Percentiles rank a stretch among this genome's conserved stretches.
These are phyloP conservation scores for Podaxis sp. DNA, from an alignment of 768 basidiomycete genomes.

Conservation along the genomic window DNA sequence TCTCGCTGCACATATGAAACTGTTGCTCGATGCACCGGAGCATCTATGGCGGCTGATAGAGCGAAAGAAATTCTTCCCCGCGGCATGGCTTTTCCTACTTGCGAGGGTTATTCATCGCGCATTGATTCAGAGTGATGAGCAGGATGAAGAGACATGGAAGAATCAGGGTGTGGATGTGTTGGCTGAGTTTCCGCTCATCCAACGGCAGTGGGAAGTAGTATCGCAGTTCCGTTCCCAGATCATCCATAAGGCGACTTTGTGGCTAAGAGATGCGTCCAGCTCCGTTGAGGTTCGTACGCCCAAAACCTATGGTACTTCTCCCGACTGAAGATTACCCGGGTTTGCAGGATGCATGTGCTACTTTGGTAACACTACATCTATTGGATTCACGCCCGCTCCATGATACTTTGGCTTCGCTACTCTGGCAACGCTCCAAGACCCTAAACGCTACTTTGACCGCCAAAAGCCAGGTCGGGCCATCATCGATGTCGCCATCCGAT, in stretches of 20 bases:
- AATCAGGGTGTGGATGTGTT: conserved; percentile 59
- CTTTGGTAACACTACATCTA: conserved; percentile 81
- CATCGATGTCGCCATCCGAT: background rate
- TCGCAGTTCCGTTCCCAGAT: conserved; percentile 88
- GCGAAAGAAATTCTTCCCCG: conserved; percentile 72
- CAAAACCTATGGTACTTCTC: background rate
- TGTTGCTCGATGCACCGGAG: conserved; percentile 91
- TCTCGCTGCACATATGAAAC: conserved; percentile 84
- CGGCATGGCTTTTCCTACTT: conserved; percentile 85
- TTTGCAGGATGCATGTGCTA: conserved; percentile 68
- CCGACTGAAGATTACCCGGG: conserved; percentile 1
- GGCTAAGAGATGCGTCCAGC: conserved; percentile 61
- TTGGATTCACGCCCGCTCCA: conserved; percentile 80
- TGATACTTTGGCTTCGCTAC: conserved; percentile 69
- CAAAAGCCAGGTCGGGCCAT: conserved; percentile 1
- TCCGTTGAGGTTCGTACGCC: conserved; percentile 46
- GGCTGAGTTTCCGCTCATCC: conserved; percentile 83
- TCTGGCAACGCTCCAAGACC: conserved; percentile 67
- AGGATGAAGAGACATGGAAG: conserved; percentile 61
- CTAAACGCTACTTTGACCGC: conserved; percentile 25
- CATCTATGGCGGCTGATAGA: conserved; percentile 89
- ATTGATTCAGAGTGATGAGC: conserved; percentile 59
- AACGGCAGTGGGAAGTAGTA: conserved; percentile 92
- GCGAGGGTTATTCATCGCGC: conserved; percentile 82
- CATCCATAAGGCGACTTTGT: conserved; percentile 80